These are phyloP conservation scores for Croton setiger DNA, from an alignment of 441 rosid genomes.

Conservation along the genomic window DNA sequence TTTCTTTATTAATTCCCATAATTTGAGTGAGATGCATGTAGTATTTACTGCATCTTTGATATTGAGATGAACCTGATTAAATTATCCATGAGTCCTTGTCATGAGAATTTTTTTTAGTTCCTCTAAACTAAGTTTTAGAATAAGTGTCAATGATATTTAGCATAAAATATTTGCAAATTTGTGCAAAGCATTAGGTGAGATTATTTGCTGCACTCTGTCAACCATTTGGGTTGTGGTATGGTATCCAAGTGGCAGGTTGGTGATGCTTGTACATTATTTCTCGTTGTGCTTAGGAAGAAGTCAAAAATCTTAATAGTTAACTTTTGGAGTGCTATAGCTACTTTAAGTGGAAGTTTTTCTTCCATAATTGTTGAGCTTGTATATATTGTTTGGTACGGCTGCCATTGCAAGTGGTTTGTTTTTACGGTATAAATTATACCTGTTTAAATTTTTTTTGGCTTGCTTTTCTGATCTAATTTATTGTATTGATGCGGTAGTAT, in stretches of 20 bases:
- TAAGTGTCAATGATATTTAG: background rate
- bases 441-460: background rate
- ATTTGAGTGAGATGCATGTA: background rate
- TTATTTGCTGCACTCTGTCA: background rate
- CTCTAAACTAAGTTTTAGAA: background rate
- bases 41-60: background rate
- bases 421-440: too few species aligned
- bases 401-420: too few species aligned
- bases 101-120: background rate
- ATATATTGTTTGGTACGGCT: too few species aligned
- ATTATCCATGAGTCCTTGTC: background rate
- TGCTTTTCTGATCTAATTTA: background rate
- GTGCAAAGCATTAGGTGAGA: background rate
- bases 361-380: background rate
- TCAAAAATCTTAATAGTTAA: background rate
- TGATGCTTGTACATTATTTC: background rate
- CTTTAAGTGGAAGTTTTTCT: background rate
- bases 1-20: too few species aligned
- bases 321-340: constrained; percentile 3
- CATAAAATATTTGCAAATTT: constrained; percentile 1
- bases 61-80: constrained; percentile 2
- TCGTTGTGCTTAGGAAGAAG: background rate
- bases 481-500: background rate
- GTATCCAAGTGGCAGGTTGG: constrained; percentile 1
- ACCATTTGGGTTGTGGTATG: background rate